Percentiles rank a stretch among this genome's conserved stretches.
These are phyloP conservation scores for Raffaelea albimanens DNA, from an alignment of 2,329 filamentous ascomycete genomes.

Conservation along the genomic window DNA sequence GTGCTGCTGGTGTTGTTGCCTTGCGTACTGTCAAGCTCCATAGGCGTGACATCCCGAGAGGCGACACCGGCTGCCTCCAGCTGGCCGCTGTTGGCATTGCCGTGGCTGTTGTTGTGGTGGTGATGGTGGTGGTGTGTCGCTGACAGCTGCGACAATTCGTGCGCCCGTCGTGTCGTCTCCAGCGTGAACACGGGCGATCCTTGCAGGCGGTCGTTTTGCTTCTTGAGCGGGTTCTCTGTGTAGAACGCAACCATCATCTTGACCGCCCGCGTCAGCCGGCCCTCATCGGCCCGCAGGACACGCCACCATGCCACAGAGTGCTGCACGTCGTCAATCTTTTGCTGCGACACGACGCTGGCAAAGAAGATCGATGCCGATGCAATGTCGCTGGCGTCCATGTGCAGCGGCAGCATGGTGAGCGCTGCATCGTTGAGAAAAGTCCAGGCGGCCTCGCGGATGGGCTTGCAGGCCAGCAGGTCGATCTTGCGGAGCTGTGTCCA, in stretches of 20 bases:
- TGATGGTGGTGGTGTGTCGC: no score
- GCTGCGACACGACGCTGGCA: conserved; percentile 63
- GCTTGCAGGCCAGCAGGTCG: conserved; percentile 12
- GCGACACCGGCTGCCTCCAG: neutral
- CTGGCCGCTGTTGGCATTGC: conserved; percentile 4
- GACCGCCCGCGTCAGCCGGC: conserved; percentile 62
- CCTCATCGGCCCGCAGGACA: conserved; percentile 59
- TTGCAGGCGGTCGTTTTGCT: conserved; percentile 39
- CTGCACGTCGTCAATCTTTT: conserved; percentile 67
- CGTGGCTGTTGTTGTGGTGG: conserved; percentile 14
- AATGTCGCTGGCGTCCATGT: conserved; percentile 70
- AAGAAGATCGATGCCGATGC: conserved; percentile 83
- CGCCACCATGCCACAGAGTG: conserved; percentile 82
- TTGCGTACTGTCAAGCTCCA: conserved; percentile 9
- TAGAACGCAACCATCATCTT: conserved; percentile 66
- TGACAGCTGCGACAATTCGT: conserved; percentile 35
- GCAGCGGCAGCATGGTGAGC: conserved; percentile 73
- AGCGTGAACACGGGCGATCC: conserved; percentile 46
- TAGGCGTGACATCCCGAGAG: conserved; percentile 12
- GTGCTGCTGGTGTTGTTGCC: neutral
- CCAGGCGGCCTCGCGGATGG: conserved; percentile 41
- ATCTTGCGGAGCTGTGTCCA: conserved; percentile 57
- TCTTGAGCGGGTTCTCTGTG: conserved; percentile 52
- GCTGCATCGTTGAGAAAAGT: conserved; percentile 88
- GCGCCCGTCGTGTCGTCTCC: conserved; percentile 44